phyloP scores from a whole-genome alignment of 345 rosid species.

The Chamaenerion angustifolium region DNA sequence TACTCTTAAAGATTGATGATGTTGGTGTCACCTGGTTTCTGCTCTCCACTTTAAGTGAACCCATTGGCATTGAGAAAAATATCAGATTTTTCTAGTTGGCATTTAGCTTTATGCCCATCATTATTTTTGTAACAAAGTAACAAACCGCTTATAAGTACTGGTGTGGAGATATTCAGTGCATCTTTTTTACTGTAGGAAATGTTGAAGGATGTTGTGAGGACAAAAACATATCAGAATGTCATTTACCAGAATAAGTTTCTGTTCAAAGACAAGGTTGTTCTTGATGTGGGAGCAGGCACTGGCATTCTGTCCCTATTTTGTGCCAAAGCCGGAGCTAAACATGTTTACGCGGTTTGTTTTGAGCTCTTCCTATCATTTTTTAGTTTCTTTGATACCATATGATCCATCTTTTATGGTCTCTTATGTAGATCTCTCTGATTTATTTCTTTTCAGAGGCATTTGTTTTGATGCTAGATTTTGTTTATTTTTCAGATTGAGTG shows the following conservation, averaged over 20 bases:
- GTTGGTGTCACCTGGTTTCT: neutral
- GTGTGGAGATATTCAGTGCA: neutral
- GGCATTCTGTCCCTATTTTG: conserved; percentile 93
- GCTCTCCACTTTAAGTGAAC: too few species aligned
- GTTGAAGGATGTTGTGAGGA: conserved; percentile 91
- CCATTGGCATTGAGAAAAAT: too few species aligned
- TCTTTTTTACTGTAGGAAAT: conserved; percentile 58
- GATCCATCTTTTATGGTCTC: neutral
- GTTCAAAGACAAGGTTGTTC: conserved; percentile 77
- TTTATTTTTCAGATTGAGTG: conserved; percentile 52
- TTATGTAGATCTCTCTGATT: neutral
- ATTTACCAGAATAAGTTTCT: conserved; percentile 87
- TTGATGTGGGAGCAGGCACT: conserved; percentile 99
- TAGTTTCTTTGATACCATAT: neutral
- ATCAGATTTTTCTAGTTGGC: too few species aligned
- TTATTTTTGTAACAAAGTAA: neutral
- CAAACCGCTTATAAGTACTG: neutral
- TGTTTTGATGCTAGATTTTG: neutral
- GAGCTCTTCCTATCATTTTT: neutral
- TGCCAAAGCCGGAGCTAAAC: conserved; percentile 92
- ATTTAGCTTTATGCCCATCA: neutral
- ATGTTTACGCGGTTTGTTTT: conserved; percentile 71
- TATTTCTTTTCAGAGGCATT: neutral
- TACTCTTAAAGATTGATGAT: neutral
- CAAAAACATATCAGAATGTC: conserved; percentile 90